Base-by-base conservation (phyloP, 371 early-diverging fungal species). In the Mortierella sp. region DNA sequence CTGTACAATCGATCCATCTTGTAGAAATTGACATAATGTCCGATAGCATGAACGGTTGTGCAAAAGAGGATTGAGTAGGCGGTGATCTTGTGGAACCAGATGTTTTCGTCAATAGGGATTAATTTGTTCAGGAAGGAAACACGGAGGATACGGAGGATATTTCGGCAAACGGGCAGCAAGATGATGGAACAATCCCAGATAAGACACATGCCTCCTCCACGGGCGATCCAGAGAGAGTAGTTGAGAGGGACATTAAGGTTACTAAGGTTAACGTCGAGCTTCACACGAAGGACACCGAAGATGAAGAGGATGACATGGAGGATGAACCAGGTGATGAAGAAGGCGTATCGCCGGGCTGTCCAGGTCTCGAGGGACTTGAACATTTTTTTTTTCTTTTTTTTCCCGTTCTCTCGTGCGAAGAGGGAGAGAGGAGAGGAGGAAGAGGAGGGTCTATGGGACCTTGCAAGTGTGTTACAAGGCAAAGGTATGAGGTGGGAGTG, bases 131-230 rank as follows among this genome's bases (percentile, higher is more conserved):
- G 63, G 65, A 87, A 83, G 28, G 87, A 86, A 37, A 85, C 85
- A 37, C 92, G 88, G 26, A 91, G 75, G 52, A 86, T 84, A 63
- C 93, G 92, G 51, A 95, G 91, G 52, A 93, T 81, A 68, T 90
- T 95, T 14, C 95, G 87, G 84, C 95, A 94, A 54, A 95, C 91
- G n/a, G 96, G 94, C 68, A 95, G 84, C 62, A 95, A 86, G 39
- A 95, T 88, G 40, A 95, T 75, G 55, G 90, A 94, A 39, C 86
- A 85, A 67, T 88, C 86, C 69, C 87, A 77, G 65, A 84, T 85
- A 18, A 90, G 83, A 62, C 84, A 84, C 52, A 90, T 83, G 45
- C 90, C 90, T 11, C 88, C 89, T n/a, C 88, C 89, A 64, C 89
- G 88, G 20, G 87, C 87, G 28, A 85, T 73, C 72, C 69, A 85